Evolutionary conservation across 73 alveolate species (phyloP), one percentile per base, ranked within the genome.

Genomic region (Paramecium pentaurelia): DNA sequence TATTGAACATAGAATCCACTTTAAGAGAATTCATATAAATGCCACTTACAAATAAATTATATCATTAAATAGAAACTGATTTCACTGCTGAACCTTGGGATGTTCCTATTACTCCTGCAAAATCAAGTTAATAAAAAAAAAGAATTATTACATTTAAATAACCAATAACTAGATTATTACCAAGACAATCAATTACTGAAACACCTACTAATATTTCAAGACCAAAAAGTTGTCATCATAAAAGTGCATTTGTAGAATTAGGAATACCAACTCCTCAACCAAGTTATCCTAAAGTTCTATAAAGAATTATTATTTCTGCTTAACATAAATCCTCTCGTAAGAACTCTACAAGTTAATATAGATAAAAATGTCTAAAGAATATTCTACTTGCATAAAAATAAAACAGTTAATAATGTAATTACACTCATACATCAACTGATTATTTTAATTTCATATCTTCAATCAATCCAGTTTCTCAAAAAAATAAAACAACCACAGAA

Each of bases 151-250:
- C 84, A 64, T 64, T 64, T 16, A 64, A 64, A 64, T 32, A 28
- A 64, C 84, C 84, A 28, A 64, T 64, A 11, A 10, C 22, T 0
- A 10, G 22, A 32, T 64, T 12, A 11, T 2, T 8, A 32, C 47
- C 22, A 64, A 40, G 51, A 25, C 28, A 32, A 12, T 22, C 84
- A 4, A 64, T 42, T 16, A 64, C 45, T 28, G 84, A 64, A 64
- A 28, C 84, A 28, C 84, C 84, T 25, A 64, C 49, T 32, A 12
- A 28, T 8, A 64, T 64, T 8, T 28, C 84, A 8, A 27, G 49
- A 28, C 84, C 84, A 3, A 64, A 64, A 34, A 64, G 84, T 64
- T 64, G 84, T 64, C 84, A 64, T 64, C 84, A 64, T 64, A 64
- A 64, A 64, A 64, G 84, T 6, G 51, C 45, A 6, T 64, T 64